Percentiles rank a stretch among this genome's conserved stretches.
Evolutionary conservation across 345 rosid genomes (phyloP).

Genomic region (Aethionema arabicum): DNA sequence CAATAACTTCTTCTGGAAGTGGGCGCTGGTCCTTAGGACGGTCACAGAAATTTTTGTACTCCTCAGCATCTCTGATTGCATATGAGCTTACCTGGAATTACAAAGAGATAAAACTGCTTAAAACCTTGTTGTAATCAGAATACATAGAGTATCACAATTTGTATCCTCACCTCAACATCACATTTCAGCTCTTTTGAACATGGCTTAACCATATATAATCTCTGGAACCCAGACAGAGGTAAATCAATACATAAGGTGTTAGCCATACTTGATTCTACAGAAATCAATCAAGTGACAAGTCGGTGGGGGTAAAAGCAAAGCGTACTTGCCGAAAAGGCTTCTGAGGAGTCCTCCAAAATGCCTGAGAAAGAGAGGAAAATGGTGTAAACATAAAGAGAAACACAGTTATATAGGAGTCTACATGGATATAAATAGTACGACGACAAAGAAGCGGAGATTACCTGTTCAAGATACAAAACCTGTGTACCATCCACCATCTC

Average conservation of each 20-base stretch:
- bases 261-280: not conserved
- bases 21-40: constrained; percentile 84
- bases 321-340: constrained; percentile 90
- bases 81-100: constrained; percentile 58
- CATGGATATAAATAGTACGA: not conserved
- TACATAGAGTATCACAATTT: constrained; percentile 10
- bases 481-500: constrained; percentile 91
- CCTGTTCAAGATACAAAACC: constrained; percentile 77
- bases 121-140: not conserved
- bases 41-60: constrained; percentile 88
- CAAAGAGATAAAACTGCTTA: not conserved
- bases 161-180: constrained; percentile 74
- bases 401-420: not conserved
- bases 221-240: constrained; percentile 42
- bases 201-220: constrained; percentile 86
- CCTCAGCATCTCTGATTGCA: constrained; percentile 83
- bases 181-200: constrained; percentile 92
- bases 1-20: constrained; percentile 81
- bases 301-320: not conserved
- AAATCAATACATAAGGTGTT: not conserved
- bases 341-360: constrained; percentile 89
- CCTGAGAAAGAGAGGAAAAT: constrained; percentile 36
- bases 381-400: not conserved
- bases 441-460: constrained; percentile 27
- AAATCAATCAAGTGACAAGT: not conserved